Evolutionary conservation across 1,139 yeast genomes (phyloP).

Genomic region (Blastobotrys illinoisensis): DNA sequence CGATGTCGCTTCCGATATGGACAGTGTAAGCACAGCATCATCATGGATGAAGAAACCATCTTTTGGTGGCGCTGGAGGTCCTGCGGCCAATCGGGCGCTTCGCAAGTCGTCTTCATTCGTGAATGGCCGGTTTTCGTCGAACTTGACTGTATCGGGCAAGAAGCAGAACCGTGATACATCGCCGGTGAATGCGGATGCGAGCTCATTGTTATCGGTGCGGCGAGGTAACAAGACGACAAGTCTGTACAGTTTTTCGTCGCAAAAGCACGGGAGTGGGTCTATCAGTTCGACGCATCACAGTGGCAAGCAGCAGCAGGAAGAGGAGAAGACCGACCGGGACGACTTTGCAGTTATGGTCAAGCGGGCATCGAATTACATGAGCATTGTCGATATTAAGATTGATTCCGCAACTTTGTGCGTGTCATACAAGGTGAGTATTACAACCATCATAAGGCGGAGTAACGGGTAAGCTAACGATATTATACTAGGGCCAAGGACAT

Average conservation of each 20-base stretch:
- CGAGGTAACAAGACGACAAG: not conserved
- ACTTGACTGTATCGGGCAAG: conserved; percentile 2
- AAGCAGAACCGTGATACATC: not conserved
- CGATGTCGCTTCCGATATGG: not conserved
- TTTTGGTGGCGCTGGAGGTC: not conserved
- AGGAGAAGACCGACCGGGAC: conserved; percentile 1
- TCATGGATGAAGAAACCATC: not conserved
- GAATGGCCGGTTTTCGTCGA: not conserved
- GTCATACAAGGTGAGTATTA: conserved; percentile 49
- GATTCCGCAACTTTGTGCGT: conserved; percentile 50
- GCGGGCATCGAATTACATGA: conserved; percentile 62
- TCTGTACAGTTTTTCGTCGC: not conserved
- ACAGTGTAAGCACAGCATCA: conserved; percentile 2
- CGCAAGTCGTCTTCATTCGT: conserved; percentile 6
- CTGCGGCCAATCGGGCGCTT: conserved; percentile 2
- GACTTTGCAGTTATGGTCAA: conserved; percentile 52
- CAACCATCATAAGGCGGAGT: not conserved
- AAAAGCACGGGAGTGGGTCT: not conserved
- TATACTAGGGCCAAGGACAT: conserved; percentile 51
- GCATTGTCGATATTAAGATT: conserved; percentile 56
- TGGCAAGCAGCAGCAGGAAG: conserved; percentile 4
- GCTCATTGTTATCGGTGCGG: conserved; percentile 2
- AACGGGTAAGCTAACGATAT: conserved; percentile 5
- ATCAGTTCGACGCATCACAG: not conserved
- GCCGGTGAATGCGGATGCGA: conserved; percentile 4